Conservation (phyloP, 2,329 filamentous ascomycete genomes). For the Aspergillus novofumigatus region DNA sequence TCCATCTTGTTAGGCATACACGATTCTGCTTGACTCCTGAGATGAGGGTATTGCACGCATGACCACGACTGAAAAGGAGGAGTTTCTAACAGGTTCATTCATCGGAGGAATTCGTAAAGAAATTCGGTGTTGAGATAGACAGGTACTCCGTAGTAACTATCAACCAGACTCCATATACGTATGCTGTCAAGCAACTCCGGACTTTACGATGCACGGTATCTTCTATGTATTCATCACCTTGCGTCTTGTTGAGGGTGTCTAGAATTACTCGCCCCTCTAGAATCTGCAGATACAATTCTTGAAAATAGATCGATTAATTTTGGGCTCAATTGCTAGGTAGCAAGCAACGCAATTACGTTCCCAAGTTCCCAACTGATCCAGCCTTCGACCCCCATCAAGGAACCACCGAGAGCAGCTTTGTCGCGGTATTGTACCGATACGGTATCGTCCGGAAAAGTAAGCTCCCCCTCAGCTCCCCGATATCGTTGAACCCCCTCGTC, state of each 20-base stretch:
- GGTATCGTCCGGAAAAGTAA: neutral
- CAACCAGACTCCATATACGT: neutral
- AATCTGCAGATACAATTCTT: neutral
- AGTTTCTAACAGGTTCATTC: neutral
- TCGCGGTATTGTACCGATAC: neutral
- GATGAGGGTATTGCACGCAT: neutral
- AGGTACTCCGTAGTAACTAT: neutral
- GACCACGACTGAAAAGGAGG: neutral
- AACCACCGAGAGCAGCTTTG: neutral
- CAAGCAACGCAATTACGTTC: neutral
- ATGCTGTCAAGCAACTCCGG: neutral
- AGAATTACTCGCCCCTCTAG: neutral
- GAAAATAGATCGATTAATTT: neutral
- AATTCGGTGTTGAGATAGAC: neutral
- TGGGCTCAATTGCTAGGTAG: neutral
- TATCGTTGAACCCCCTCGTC: constrained; percentile 3
- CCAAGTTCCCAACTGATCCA: neutral
- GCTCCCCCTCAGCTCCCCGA: constrained; percentile 3
- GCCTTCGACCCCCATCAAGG: neutral
- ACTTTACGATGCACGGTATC: neutral
- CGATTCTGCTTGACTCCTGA: neutral
- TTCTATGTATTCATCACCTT: neutral
- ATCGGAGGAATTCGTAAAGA: neutral
- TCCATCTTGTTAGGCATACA: neutral
- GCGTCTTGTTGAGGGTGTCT: neutral